A percentile compares a stretch with the other conserved stretches of the same genome.
Evolutionary conservation across 371 early-diverging fungal genomes (phyloP).

Genomic region (Hamiltosporidium tvaerminnensis): DNA sequence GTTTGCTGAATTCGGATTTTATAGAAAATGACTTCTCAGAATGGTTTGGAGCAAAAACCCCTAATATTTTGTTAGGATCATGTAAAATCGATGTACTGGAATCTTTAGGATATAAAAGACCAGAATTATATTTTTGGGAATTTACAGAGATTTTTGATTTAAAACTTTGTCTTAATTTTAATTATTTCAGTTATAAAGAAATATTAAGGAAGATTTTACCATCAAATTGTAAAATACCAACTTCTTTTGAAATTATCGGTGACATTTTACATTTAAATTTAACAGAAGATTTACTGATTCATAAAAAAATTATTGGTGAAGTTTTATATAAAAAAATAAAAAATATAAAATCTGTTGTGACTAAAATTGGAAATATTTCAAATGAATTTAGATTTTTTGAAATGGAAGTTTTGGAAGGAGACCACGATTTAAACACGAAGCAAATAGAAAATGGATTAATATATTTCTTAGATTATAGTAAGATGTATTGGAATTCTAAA

Average conservation of each 20-base stretch:
- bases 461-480: slow-evolving; percentile 44
- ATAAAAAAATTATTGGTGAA: slow-evolving; percentile 44
- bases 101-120: too few relatives aligned
- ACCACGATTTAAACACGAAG: slow-evolving; percentile 27
- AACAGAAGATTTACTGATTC: slow-evolving; percentile 32
- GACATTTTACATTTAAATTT: slow-evolving; percentile 51
- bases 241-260: slow-evolving; percentile 47
- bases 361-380: slow-evolving; percentile 42
- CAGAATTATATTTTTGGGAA: too few relatives aligned
- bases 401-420: slow-evolving; percentile 45
- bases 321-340: slow-evolving; percentile 44
- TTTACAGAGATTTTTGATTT: neutral
- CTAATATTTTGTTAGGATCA: too few relatives aligned
- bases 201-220: slow-evolving; percentile 19
- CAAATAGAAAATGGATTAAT: slow-evolving; percentile 43
- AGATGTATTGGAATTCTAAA: slow-evolving; percentile 53
- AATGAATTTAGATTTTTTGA: slow-evolving; percentile 42
- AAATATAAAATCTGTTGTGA: slow-evolving; percentile 43
- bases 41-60: too few relatives aligned
- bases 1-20: too few relatives aligned
- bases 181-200: slow-evolving; percentile 30
- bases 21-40: too few relatives aligned
- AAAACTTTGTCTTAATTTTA: slow-evolving; percentile 20
- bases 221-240: slow-evolving; percentile 17
- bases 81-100: too few relatives aligned